Evolutionary conservation across 345 rosid genomes (phyloP).

Genomic region (Balakata baccata): DNA sequence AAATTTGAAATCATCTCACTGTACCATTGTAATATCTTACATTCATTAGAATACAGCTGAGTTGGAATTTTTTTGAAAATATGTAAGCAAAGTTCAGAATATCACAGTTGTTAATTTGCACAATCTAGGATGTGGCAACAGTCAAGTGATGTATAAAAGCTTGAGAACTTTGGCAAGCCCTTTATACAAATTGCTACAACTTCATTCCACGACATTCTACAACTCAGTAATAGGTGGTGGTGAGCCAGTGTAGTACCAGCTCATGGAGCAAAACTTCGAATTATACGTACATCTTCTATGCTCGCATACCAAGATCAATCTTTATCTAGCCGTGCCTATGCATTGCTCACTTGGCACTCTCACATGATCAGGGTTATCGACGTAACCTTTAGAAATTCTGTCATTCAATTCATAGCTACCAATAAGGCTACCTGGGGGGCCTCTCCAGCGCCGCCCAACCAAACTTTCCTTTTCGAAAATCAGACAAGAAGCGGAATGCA

Average conservation of each 20-base stretch:
- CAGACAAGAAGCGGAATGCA: constrained; percentile 68
- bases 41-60: constrained; percentile 4
- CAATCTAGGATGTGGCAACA: background rate
- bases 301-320: background rate
- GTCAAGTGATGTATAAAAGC: too few species aligned
- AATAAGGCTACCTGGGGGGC: constrained; percentile 48
- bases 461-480: constrained; percentile 86
- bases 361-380: background rate
- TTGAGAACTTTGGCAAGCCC: background rate
- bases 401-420: constrained; percentile 2
- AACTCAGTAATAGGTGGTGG: background rate
- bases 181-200: background rate
- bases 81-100: background rate
- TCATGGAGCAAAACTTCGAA: background rate
- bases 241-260: background rate
- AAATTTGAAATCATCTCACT: constrained; percentile 13
- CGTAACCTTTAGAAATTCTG: background rate
- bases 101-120: too few species aligned
- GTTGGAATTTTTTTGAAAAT: constrained; percentile 16
- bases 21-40: constrained; percentile 18
- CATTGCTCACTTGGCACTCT: background rate
- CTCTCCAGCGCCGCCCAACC: constrained; percentile 80
- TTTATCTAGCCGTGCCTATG: constrained; percentile 7
- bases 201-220: too few species aligned
- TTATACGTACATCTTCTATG: background rate